Conservation (phyloP, 495 filamentous ascomycete species). For the Astrocystis sublimbata region DNA sequence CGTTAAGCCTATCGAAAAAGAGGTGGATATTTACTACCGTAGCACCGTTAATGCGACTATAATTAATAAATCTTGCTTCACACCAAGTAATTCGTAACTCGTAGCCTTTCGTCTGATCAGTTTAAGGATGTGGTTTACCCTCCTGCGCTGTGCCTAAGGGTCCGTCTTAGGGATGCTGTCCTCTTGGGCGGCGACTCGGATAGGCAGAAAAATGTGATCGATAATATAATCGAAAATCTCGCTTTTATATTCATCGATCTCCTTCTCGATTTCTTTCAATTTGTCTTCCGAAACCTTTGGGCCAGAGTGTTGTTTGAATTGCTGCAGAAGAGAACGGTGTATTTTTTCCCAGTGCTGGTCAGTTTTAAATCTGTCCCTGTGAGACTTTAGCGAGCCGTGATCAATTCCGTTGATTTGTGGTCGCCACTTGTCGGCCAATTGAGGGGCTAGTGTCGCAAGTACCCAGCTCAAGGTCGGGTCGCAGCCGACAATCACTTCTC, state of each 20-base stretch:
- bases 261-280: neutral
- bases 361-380: neutral
- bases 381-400: neutral
- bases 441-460: neutral
- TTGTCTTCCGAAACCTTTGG: neutral
- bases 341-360: neutral
- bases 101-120: conserved; percentile 2
- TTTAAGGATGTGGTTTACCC: neutral
- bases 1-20: neutral
- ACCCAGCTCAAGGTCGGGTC: neutral
- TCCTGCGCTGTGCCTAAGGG: neutral
- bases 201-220: neutral
- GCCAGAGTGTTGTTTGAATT: neutral
- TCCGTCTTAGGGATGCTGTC: neutral
- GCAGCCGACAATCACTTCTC: neutral
- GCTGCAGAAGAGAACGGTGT: neutral
- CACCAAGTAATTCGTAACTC: neutral
- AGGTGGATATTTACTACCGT: neutral
- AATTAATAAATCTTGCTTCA: neutral
- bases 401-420: neutral
- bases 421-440: neutral
- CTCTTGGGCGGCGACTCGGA: neutral
- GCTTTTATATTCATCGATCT: neutral
- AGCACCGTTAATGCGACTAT: neutral
- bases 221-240: neutral